phyloP scores from a whole-genome alignment of 495 filamentous ascomycete species.

The Tuber microsphaerosporum region DNA sequence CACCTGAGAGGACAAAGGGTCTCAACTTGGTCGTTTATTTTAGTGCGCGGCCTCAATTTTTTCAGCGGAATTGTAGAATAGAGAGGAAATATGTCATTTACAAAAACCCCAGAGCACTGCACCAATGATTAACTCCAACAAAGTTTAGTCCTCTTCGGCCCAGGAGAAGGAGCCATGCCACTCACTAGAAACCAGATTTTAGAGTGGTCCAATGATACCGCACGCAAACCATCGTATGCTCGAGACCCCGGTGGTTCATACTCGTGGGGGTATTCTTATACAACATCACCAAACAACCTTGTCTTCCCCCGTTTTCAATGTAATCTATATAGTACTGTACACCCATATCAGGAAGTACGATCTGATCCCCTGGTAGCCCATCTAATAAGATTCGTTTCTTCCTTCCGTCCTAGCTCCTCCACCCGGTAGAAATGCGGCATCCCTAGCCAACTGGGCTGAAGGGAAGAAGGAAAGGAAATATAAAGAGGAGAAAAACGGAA shows the following conservation, averaged over 20 bases:
- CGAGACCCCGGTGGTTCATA: not conserved
- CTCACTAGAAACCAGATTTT: not conserved
- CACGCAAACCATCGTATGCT: not conserved
- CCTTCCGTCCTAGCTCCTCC: no score
- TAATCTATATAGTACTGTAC: no score
- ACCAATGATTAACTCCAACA: no score
- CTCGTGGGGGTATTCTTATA: not conserved
- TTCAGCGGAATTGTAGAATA: not conserved
- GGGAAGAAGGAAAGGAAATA: no score
- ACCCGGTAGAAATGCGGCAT: no score
- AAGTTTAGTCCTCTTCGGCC: not conserved
- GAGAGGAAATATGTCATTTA: not conserved
- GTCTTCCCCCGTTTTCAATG: not conserved
- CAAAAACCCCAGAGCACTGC: not conserved
- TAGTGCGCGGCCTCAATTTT: not conserved
- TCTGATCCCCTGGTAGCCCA: no score
- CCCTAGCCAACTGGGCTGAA: no score
- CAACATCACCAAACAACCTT: not conserved
- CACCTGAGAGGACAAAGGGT: not conserved
- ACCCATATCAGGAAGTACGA: no score
- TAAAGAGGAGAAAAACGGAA: no score
- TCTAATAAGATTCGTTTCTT: no score
- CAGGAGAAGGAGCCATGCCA: not conserved
- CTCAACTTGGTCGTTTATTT: not conserved
- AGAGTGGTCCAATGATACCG: not conserved